phyloP scores from a whole-genome alignment of 202 grass and related monocot genomes.

The Panicum virgatum region DNA sequence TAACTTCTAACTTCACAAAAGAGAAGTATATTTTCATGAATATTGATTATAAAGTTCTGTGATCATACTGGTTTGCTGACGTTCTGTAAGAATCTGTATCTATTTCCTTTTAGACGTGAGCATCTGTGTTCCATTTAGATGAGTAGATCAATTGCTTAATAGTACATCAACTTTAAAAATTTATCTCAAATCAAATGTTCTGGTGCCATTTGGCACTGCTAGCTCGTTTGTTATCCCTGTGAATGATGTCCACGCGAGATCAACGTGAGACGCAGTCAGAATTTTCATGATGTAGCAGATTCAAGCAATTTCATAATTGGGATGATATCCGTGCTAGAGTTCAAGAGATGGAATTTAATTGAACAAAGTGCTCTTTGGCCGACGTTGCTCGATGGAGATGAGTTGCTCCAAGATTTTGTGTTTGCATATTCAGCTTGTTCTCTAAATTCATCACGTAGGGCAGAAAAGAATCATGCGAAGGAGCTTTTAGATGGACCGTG shows the following conservation, averaged over 20 bases:
- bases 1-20: background rate
- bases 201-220: background rate
- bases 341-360: background rate
- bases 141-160: background rate
- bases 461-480: background rate
- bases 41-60: background rate
- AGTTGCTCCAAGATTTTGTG: background rate
- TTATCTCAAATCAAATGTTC: background rate
- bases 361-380: background rate
- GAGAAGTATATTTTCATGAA: background rate
- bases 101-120: background rate
- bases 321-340: background rate
- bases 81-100: background rate
- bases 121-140: background rate
- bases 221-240: background rate
- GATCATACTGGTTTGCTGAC: background rate
- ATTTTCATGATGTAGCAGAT: background rate
- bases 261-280: background rate
- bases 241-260: background rate
- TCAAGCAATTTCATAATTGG: background rate
- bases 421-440: background rate
- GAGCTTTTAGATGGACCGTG: background rate
- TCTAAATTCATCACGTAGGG: background rate
- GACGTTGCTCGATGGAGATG: background rate
- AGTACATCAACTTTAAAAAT: background rate